Evolutionary conservation across 192 early-diverging fungal genomes (phyloP).

Genomic region (Coemansia sp.): DNA sequence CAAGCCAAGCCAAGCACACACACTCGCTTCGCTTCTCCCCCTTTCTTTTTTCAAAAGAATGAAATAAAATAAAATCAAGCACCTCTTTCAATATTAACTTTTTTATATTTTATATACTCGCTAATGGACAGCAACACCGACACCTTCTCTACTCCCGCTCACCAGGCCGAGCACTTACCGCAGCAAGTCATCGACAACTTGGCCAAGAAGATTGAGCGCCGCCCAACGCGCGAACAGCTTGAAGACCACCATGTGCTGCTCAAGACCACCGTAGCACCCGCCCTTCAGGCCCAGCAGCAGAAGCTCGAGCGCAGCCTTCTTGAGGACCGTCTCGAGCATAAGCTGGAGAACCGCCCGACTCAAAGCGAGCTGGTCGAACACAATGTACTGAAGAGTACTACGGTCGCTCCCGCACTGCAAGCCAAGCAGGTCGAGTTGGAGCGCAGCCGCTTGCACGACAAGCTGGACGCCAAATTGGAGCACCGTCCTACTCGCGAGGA

Average conservation of each 20-base stretch:
- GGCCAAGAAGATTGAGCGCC: constrained; percentile 58
- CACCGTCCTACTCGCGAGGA: constrained; percentile 57
- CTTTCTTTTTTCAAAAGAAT: not conserved
- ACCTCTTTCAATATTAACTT: not conserved
- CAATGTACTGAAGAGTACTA: constrained; percentile 62
- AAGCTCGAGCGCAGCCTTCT: constrained; percentile 42
- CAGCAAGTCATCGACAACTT: constrained; percentile 56
- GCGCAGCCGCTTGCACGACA: constrained; percentile 51
- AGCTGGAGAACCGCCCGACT: constrained; percentile 63
- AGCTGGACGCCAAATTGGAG: constrained; percentile 63
- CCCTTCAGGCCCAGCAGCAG: constrained; percentile 33
- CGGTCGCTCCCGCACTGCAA: constrained; percentile 41
- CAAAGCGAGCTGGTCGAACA: constrained; percentile 59
- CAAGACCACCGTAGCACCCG: constrained; percentile 40
- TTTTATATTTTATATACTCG: not conserved
- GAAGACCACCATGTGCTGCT: constrained; percentile 65
- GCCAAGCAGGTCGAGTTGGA: constrained; percentile 34
- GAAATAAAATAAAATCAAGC: too few relatives aligned
- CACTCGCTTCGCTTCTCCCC: too few relatives aligned
- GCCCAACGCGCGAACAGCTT: constrained; percentile 59
- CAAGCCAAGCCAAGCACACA: too few relatives aligned
- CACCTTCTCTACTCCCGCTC: constrained; percentile 49
- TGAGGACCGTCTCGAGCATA: constrained; percentile 59
- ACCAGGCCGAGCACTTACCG: constrained; percentile 47
- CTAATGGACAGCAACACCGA: constrained; percentile 17